These are phyloP conservation scores for Hsuehochloa calcarea DNA, from an alignment of 176 grass and related monocot species.

Conservation along the genomic window DNA sequence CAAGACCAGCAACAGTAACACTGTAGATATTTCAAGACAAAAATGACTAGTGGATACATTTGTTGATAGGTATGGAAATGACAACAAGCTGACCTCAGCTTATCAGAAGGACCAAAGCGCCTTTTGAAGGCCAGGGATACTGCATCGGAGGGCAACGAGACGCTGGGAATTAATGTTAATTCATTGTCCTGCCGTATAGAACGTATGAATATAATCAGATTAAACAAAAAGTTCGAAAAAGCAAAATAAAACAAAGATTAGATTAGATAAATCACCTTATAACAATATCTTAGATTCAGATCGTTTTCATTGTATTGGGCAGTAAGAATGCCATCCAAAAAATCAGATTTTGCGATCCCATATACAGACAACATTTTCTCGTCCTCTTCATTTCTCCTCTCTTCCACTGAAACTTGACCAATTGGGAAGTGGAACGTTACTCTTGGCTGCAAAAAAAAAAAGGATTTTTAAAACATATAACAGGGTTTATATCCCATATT, in stretches of 20 bases:
- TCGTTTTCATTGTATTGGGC: slow-evolving; percentile 69
- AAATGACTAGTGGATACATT: neutral
- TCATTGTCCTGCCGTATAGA: slow-evolving; percentile 68
- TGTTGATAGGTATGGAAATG: neutral
- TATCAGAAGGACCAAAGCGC: slow-evolving; percentile 74
- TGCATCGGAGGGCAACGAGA: slow-evolving; percentile 70
- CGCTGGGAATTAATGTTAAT: slow-evolving; percentile 77
- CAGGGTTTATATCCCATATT: neutral
- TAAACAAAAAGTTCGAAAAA: slow-evolving; percentile 9
- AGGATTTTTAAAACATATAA: slow-evolving; percentile 26
- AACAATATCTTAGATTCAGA: slow-evolving; percentile 82
- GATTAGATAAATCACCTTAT: slow-evolving; percentile 61
- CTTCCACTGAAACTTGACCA: slow-evolving; percentile 81
- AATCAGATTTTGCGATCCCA: slow-evolving; percentile 67
- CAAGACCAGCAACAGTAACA: neutral
- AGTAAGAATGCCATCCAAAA: slow-evolving; percentile 77
- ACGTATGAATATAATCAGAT: slow-evolving; percentile 6
- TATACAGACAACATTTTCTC: slow-evolving; percentile 59
- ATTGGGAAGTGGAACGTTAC: slow-evolving; percentile 72
- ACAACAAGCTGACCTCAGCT: slow-evolving; percentile 68
- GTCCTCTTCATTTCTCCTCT: slow-evolving; percentile 50
- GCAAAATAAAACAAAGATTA: slow-evolving; percentile 17
- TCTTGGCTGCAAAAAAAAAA: slow-evolving; percentile 61
- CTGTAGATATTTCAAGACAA: neutral
- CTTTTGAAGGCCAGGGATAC: slow-evolving; percentile 74